phyloP scores from a whole-genome alignment of 2,329 filamentous ascomycete genomes.

The Cercospora sesami region DNA sequence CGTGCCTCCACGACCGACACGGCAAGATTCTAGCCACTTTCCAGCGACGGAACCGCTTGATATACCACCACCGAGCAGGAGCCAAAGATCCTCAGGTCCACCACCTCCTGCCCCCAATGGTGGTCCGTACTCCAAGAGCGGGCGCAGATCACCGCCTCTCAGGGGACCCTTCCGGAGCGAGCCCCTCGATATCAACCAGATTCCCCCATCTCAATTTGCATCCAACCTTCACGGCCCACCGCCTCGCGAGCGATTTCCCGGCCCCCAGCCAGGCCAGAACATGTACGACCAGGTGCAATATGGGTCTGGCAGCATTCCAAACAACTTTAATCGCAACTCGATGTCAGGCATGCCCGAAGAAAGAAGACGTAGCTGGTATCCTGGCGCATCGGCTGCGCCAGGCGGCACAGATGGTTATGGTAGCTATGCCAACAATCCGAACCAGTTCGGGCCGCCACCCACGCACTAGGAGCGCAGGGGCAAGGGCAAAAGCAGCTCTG shows the following conservation, averaged over 20 bases:
- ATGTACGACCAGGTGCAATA: conserved; percentile 23
- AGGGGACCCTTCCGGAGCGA: conserved; percentile 30
- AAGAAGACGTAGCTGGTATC: conserved; percentile 30
- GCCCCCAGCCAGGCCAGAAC: conserved; percentile 16
- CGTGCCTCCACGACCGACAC: conserved; percentile 11
- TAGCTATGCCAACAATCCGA: conserved; percentile 22
- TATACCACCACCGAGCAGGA: conserved; percentile 27
- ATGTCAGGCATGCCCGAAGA: conserved; percentile 18
- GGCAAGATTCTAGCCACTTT: conserved; percentile 23
- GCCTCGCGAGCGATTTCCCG: conserved; percentile 24
- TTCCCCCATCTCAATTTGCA: conserved; percentile 30
- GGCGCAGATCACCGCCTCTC: conserved; percentile 30
- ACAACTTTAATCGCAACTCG: conserved; percentile 12
- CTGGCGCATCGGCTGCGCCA: conserved; percentile 13
- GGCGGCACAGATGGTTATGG: conserved; percentile 32
- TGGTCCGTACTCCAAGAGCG: conserved; percentile 25
- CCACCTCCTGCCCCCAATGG: conserved; percentile 12
- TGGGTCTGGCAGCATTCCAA: conserved; percentile 18
- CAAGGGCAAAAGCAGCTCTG: not conserved
- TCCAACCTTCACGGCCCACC: conserved; percentile 32
- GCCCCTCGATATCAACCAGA: conserved; percentile 29
- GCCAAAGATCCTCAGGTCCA: conserved; percentile 27
- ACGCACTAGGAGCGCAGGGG: conserved; percentile 25
- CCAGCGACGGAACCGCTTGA: conserved; percentile 26
- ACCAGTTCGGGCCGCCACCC: conserved; percentile 20